phyloP scores from a whole-genome alignment of 108 stramenopile species.

The Nitzschia palea region DNA sequence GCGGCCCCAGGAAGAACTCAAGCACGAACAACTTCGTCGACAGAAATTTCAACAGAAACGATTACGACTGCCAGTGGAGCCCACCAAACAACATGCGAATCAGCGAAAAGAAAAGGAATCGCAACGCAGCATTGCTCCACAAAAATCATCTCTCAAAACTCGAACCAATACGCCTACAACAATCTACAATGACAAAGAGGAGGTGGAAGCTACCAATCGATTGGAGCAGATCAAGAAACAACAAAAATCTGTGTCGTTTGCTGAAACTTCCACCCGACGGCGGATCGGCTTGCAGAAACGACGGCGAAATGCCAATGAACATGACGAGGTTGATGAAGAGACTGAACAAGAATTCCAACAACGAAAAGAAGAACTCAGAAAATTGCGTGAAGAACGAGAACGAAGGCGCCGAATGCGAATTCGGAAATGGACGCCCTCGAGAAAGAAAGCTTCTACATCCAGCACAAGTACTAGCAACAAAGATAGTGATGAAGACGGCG shows the following conservation, averaged over 20 bases:
- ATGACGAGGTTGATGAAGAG: slow-evolving; percentile 9
- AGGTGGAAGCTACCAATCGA: slow-evolving; percentile 1
- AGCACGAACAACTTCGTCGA: slow-evolving; percentile 21
- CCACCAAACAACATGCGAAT: neutral
- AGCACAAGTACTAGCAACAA: neutral
- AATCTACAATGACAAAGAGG: neutral
- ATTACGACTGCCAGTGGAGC: neutral
- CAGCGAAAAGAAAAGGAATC: neutral
- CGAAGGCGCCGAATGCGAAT: slow-evolving; percentile 20
- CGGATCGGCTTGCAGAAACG: slow-evolving; percentile 32
- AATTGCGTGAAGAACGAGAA: slow-evolving; percentile 26
- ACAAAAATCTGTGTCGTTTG: slow-evolving; percentile 16
- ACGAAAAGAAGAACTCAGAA: slow-evolving; percentile 5
- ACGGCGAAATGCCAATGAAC: neutral
- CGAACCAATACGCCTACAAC: neutral
- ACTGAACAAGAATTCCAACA: slow-evolving; percentile 2
- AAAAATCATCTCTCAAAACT: neutral
- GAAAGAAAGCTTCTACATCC: neutral
- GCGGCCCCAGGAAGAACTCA: slow-evolving; percentile 29
- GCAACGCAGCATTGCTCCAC: neutral
- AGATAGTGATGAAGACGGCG: neutral
- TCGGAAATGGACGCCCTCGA: neutral
- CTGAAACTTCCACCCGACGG: slow-evolving; percentile 8
- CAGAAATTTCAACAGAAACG: slow-evolving; percentile 12
- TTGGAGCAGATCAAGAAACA: slow-evolving; percentile 30